Evolutionary conservation across 2,329 filamentous ascomycete genomes (phyloP).

Genomic region (Blastomyces percursus): DNA sequence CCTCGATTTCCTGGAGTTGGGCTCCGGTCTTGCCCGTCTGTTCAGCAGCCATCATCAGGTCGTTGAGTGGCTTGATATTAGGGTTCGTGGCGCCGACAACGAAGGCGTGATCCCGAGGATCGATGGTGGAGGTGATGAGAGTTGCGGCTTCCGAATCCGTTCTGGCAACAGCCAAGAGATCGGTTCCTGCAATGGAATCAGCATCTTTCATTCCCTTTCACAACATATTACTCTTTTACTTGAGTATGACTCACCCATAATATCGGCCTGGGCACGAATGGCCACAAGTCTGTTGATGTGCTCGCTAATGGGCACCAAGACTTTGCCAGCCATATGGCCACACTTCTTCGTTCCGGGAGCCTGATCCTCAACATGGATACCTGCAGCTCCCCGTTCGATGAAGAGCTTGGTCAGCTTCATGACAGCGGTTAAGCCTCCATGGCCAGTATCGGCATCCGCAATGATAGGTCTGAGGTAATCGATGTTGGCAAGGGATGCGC

Average conservation of each 20-base stretch:
- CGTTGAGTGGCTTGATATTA: constrained; percentile 68
- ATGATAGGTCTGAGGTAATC: constrained; percentile 95
- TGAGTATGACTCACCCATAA: constrained; percentile 59
- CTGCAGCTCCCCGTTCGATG: constrained; percentile 88
- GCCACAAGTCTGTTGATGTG: constrained; percentile 97
- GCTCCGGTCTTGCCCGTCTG: constrained; percentile 65
- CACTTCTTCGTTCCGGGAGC: constrained; percentile 99
- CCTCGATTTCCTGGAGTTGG: constrained; percentile 82
- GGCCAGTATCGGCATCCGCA: constrained; percentile 93
- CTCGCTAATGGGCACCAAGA: constrained; percentile 90
- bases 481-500: constrained; percentile 62
- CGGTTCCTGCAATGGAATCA: constrained; percentile 45
- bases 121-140: constrained; percentile 91
- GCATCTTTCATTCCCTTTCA: neutral
- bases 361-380: constrained; percentile 98
- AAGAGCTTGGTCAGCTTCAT: constrained; percentile 99
- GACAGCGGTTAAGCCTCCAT: constrained; percentile 92
- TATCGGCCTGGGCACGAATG: constrained; percentile 94
- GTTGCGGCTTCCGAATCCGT: constrained; percentile 97
- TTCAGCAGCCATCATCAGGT: constrained; percentile 84
- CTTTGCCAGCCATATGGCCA: constrained; percentile 98
- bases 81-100: constrained; percentile 85
- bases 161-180: constrained; percentile 82
- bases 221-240: neutral
- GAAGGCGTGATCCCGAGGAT: constrained; percentile 89